Evolutionary conservation across 805 yeast genomes (phyloP), one percentile per base, ranked within the genome.

Genomic region (Spathaspora hagerdaliae): DNA sequence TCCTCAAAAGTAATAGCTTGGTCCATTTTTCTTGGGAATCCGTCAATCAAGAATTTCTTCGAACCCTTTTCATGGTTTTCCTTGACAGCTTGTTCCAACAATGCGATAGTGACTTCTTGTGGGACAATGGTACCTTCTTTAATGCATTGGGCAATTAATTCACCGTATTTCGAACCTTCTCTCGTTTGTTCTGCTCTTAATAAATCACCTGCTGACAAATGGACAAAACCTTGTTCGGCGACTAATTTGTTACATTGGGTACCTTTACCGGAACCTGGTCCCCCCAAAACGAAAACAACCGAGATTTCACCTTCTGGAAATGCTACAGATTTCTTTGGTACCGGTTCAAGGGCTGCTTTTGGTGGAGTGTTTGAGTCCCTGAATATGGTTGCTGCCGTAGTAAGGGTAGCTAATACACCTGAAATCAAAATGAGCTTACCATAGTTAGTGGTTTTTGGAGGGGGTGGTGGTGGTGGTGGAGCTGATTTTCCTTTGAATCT

Each of bases 241-340:
- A 92, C 97, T 46, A 92, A 75, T 59, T 81, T 87, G 31, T 83
- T 85, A 72, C 97, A 88, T 67, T 92, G 99, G 1, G 99, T 92
- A 46, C 99, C 98, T 63, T 94, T 94, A 38, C 99, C 98, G 27
- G 96, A 87, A 15, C 98, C 98, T 5, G 98, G 98, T 3, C 98
- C 98, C 38, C 99, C 99, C 31, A 92, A 78, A 14, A 92, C 97
- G 64, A 88, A 92, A 27, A 91, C 76, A 5, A 92, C 96, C 27
- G 87, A 81, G 27, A 87, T 82, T 45, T 87, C 83, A 35, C 81
- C 80, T 2, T 77, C 75, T 8, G 77, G 67, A 60, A 87, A 87
- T 0, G 85, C 81, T 29, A 69, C 29, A 31, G 13, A 38, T 42
- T 13, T 19, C 27, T 19, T 15, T 40, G 36, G 39, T 32, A 46